Evolutionary conservation across 306 rosid genomes (phyloP).

Genomic region (Pyrus communis): DNA sequence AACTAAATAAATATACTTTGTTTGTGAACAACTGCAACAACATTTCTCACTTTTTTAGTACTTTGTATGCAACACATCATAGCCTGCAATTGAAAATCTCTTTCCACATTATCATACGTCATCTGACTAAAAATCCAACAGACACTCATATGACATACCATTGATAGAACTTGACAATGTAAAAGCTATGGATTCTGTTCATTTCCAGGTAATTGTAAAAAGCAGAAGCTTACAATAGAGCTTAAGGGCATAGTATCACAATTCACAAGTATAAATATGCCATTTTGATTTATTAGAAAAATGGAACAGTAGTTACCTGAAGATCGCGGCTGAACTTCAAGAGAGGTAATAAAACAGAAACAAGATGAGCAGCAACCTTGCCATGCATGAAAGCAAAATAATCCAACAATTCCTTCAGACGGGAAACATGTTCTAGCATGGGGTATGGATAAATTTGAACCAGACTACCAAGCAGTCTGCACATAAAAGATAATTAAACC

Average conservation of each 20-base stretch:
- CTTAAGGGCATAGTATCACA: not conserved
- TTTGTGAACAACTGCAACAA: not conserved
- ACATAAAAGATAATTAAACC: not conserved
- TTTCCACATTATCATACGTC: not conserved
- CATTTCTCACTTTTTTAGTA: not conserved
- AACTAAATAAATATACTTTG: not conserved
- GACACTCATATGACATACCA: not conserved
- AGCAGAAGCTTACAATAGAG: not conserved
- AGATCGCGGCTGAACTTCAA: slow-evolving; percentile 33
- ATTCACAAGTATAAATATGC: not conserved
- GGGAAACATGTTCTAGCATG: slow-evolving; percentile 30
- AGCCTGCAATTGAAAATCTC: not conserved
- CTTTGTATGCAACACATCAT: not conserved
- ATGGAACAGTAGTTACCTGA: slow-evolving; percentile 14
- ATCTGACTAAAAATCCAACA: not conserved
- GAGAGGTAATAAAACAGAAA: slow-evolving; percentile 30
- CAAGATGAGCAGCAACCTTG: slow-evolving; percentile 31
- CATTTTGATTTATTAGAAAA: not conserved
- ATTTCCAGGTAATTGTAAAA: not conserved
- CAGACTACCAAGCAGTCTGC: slow-evolving; percentile 31
- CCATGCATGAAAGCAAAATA: slow-evolving; percentile 38
- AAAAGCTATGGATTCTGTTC: not conserved
- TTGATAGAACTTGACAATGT: not conserved
- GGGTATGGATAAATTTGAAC: slow-evolving; percentile 19
- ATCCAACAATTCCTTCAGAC: slow-evolving; percentile 32